A percentile compares a stretch with the other conserved stretches of the same genome.
These are phyloP conservation scores for Zopfia rhizophila DNA, from an alignment of 2,329 filamentous ascomycete species.

Conservation along the genomic window DNA sequence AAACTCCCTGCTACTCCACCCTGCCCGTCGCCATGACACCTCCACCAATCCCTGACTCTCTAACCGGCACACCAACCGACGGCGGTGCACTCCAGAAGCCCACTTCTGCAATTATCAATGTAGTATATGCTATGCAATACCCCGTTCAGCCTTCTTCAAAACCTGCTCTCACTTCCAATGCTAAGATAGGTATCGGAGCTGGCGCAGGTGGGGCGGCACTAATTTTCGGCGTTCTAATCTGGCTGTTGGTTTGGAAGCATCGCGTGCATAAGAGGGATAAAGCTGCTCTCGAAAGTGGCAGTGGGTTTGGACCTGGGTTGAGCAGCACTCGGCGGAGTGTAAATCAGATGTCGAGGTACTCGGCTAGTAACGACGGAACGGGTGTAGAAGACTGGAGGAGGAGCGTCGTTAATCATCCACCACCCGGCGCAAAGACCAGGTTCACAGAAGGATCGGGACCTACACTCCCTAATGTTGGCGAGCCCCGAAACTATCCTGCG, in stretches of 20 bases:
- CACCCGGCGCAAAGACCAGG: not conserved
- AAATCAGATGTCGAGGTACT: too few relatives aligned
- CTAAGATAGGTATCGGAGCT: slow-evolving; percentile 36
- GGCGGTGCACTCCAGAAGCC: slow-evolving; percentile 19
- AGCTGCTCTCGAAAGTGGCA: slow-evolving; percentile 16
- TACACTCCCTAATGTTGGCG: slow-evolving; percentile 14
- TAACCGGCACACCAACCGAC: slow-evolving; percentile 15
- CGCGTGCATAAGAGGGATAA: slow-evolving; percentile 22
- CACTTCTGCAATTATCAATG: slow-evolving; percentile 34
- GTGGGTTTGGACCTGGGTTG: slow-evolving; percentile 6
- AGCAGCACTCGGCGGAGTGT: too few relatives aligned
- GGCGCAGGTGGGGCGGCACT: slow-evolving; percentile 24
- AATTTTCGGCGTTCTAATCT: slow-evolving; percentile 18
- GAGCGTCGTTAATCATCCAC: too few relatives aligned
- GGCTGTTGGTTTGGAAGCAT: slow-evolving; percentile 22
- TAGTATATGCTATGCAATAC: slow-evolving; percentile 42
- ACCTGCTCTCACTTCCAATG: slow-evolving; percentile 21
- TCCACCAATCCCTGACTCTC: slow-evolving; percentile 29
- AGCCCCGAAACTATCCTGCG: slow-evolving; percentile 8
- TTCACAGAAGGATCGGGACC: slow-evolving; percentile 18
- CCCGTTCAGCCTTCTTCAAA: slow-evolving; percentile 22
- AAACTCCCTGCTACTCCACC: slow-evolving; percentile 41
- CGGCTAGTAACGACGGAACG: too few relatives aligned
- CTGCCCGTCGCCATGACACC: slow-evolving; percentile 22
- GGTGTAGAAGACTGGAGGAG: too few relatives aligned